Base-by-base conservation (phyloP, 129 eudicot species). In the Flaveria sonorensis region DNA sequence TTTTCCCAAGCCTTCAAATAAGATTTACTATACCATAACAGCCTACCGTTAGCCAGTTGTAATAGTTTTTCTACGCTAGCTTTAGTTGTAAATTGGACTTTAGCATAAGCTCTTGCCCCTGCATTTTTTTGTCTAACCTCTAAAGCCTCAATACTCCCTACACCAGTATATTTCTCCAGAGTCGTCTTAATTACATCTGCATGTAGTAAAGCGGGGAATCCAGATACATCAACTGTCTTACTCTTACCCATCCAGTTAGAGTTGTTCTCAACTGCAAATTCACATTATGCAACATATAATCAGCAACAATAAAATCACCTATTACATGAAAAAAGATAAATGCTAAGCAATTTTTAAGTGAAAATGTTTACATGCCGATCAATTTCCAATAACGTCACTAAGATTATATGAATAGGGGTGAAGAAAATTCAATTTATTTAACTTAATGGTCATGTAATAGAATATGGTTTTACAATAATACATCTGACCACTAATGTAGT, bases 161-260 rank as follows among this genome's bases (percentile, higher is more conserved):
- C 24, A 61, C 97, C 97, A 2, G 89, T 87, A 52, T 68, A 24
- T 6, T 11, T 1, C 79, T 94, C 98, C 50, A 89, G 56, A 76
- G 70, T 56, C 12, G 45, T 20, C 62, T 77, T 91, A 9, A 87
- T 76, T 7, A 2, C 60, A 57, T 91, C 90, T 0, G 92, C 93
- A 18, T 90, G 9, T 55, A 74, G 70, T 72, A 85, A 50, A 60
- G 32, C 12, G 24, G 89, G 96, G 81, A 83, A 94, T 12, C 97
- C 96, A 18, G 55, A 87, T 30, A 94, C 50, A 46, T 84, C 89
- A 73, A 94, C 83, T 15, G 98, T 94, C 81, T 84, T 93, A 15
- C 96, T 94, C 81, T 84, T 93, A 15, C 96, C 96, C 98, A 92
- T 90, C 14, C 15, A 50, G 50, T 48, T 48, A 20, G 43, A 40